phyloP scores from a whole-genome alignment of 2,329 filamentous ascomycete genomes.

The Teratosphaeria zuluensis region DNA sequence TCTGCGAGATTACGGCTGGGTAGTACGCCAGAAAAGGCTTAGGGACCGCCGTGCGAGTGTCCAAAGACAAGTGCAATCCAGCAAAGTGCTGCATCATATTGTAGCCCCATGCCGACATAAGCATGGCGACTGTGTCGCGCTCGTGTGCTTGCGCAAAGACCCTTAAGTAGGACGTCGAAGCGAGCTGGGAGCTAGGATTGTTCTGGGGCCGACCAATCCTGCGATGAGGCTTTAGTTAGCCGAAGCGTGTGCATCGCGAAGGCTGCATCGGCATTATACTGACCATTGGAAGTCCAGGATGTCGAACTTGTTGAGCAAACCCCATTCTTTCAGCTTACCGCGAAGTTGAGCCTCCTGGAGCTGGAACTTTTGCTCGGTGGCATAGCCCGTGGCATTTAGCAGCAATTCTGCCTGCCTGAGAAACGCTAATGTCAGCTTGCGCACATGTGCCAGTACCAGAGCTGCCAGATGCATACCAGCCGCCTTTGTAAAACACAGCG shows the following conservation, averaged over 20 bases:
- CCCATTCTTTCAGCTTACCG: conserved; percentile 23
- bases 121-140: conserved; percentile 11
- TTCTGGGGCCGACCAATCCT: conserved; percentile 18
- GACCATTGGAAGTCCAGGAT: conserved; percentile 17
- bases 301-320: conserved; percentile 15
- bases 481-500: conserved; percentile 22
- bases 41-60: conserved; percentile 15
- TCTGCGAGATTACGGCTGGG: conserved; percentile 10
- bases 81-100: conserved; percentile 19
- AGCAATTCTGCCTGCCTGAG: conserved; percentile 34
- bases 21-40: conserved; percentile 19
- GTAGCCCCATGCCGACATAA: conserved; percentile 12
- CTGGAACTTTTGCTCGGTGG: conserved; percentile 35
- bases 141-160: conserved; percentile 27
- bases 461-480: background rate
- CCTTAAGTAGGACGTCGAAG: conserved; percentile 32
- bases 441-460: conserved; percentile 16
- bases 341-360: conserved; percentile 36
- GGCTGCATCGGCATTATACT: background rate
- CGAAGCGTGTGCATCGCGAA: background rate
- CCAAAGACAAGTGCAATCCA: conserved; percentile 17
- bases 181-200: conserved; percentile 32
- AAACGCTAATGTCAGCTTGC: conserved; percentile 18
- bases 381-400: conserved; percentile 34
- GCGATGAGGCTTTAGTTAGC: background rate